Base-by-base conservation (phyloP, 139 green algal species). In the Chlorella sp. region DNA sequence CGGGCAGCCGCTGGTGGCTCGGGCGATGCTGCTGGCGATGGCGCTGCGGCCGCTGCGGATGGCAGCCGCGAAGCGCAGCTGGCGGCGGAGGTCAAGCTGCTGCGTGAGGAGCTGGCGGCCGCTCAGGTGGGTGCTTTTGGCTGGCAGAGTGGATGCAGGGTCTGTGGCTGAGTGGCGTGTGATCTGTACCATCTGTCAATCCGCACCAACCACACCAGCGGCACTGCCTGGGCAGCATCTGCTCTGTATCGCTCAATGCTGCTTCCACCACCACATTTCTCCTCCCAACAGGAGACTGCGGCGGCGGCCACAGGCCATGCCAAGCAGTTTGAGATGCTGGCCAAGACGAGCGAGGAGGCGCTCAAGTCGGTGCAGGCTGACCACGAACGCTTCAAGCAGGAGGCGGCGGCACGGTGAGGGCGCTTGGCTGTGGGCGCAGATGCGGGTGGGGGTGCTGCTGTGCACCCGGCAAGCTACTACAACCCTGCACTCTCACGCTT, bases 261-360 rank as follows among this genome's bases (percentile, higher is more conserved):
- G n/a, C n/a, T n/a, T n/a, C n/a, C n/a, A n/a, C n/a, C n/a, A n/a
- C n/a, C n/a, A n/a, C n/a, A n/a, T n/a, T n/a, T n/a, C n/a, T n/a
- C n/a, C n/a, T n/a, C n/a, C n/a, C n/a, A n/a, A 60, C 90, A 94
- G 80, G 91, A 94, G 86, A 81, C 87, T 9, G 90, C 90, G 1
- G 91, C 91, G 5, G 90, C 90, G 20, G 90, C 91, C 20, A 78
- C 85, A 6, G 90, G 87, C 32, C 90, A 93, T 63, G 81, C 87
- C 51, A 88, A 87, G 72, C 91, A 94, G 87, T 94, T 89, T 84
- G 84, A 94, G 85, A 65, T 85, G 71, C 87, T 94, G 63, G 89
- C 89, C 21, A 67, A 55, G 32, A 90, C 90, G 23, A 87, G 78
- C 55, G 91, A 94, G 65, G 90, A 93, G 71, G 89, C 91, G 63